Conservation (phyloP, 2,329 filamentous ascomycete species). For the Colletotrichum lupini region DNA sequence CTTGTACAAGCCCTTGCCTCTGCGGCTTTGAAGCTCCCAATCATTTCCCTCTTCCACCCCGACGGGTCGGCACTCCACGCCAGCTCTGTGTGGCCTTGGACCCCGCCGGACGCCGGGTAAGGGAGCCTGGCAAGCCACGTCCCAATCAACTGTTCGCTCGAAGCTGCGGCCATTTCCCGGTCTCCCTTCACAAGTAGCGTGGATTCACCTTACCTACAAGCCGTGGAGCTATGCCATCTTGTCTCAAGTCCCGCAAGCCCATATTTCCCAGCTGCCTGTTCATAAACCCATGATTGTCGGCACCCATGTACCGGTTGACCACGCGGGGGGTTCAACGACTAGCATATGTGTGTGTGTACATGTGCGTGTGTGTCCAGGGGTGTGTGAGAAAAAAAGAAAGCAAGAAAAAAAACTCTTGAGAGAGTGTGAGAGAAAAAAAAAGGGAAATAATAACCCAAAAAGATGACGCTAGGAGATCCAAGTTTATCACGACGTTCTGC, state of each 20-base stretch:
- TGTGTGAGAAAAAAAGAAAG: conserved; percentile 11
- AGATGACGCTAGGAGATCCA: conserved; percentile 25
- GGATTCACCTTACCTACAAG: conserved; percentile 20
- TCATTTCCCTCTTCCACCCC: conserved; percentile 34
- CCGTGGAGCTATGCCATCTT: conserved; percentile 22
- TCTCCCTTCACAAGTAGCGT: conserved; percentile 29
- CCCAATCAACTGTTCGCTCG: conserved; percentile 26
- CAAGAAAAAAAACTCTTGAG: background rate
- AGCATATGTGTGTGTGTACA: conserved; percentile 8
- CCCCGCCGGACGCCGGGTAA: conserved; percentile 27
- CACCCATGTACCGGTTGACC: conserved; percentile 29
- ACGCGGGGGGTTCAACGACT: conserved; percentile 26
- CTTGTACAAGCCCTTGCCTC: conserved; percentile 26
- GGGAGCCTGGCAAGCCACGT: conserved; percentile 26
- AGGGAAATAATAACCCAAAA: conserved; percentile 17
- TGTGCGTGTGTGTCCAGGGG: conserved; percentile 16
- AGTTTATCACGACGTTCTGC: conserved; percentile 36
- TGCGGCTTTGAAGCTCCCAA: conserved; percentile 33
- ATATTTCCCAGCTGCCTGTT: conserved; percentile 29
- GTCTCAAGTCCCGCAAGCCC: conserved; percentile 30
- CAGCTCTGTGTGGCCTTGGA: conserved; percentile 29
- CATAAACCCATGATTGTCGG: conserved; percentile 28
- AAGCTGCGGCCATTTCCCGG: conserved; percentile 22
- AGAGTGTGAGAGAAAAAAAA: background rate
- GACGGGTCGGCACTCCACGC: conserved; percentile 36